These are phyloP conservation scores for Eimeria falciformis DNA, from an alignment of 169 alveolate species.

Conservation along the genomic window DNA sequence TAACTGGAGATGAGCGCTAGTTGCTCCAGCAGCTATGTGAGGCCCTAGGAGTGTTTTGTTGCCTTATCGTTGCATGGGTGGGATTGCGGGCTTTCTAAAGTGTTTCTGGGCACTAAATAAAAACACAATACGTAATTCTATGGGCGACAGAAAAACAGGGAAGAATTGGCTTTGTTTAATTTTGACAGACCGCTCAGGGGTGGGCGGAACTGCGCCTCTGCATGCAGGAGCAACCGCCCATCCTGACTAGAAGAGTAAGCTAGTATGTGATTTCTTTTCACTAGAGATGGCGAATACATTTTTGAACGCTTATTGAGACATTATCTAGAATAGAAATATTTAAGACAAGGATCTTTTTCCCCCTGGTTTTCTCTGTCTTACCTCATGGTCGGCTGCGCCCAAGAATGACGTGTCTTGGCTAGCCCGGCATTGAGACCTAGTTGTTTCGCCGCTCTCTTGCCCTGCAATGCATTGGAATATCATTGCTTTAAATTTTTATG, in stretches of 20 bases:
- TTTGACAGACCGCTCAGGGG: conserved; percentile 31
- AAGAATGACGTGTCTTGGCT: conserved; percentile 58
- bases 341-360: neutral
- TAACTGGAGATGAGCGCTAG: too few species aligned
- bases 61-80: too few species aligned
- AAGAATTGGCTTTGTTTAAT: too few species aligned
- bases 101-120: too few species aligned
- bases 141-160: too few species aligned
- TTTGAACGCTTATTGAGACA: neutral
- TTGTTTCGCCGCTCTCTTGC: conserved; percentile 22
- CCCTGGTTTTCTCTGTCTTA: conserved; percentile 18
- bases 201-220: conserved; percentile 6
- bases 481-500: conserved; percentile 27
- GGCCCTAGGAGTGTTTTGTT: too few species aligned
- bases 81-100: too few species aligned
- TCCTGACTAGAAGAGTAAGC: neutral
- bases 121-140: too few species aligned
- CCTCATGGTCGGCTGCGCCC: conserved; percentile 66
- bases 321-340: conserved; percentile 17
- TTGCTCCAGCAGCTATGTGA: too few species aligned
- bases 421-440: conserved; percentile 40
- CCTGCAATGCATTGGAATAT: neutral
- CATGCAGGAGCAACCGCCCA: conserved; percentile 35
- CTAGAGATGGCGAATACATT: neutral
- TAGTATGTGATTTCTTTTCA: neutral